Conservation (phyloP, 129 eudicot genomes). For the Flaveria ramosissima region DNA sequence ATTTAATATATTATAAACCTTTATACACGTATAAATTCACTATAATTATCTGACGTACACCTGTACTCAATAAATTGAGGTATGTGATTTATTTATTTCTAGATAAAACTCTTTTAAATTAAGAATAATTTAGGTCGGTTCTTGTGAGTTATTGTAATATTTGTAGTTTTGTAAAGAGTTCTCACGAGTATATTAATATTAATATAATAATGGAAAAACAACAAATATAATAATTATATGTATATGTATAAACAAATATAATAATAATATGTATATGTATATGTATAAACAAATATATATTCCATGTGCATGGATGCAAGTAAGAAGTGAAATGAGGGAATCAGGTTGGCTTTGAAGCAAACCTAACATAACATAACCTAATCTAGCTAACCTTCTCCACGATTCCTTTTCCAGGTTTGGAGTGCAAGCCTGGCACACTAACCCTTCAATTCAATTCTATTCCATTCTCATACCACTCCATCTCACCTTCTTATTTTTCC, state of each 20-base stretch:
- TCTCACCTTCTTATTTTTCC: neutral
- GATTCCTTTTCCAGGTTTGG: conserved; percentile 41
- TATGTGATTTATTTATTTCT: too few species aligned
- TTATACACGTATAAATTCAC: too few species aligned
- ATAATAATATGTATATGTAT: neutral
- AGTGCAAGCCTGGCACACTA: conserved; percentile 34
- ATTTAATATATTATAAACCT: too few species aligned
- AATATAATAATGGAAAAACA: neutral
- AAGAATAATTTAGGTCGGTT: too few species aligned
- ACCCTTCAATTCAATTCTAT: neutral
- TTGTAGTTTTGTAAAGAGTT: too few species aligned
- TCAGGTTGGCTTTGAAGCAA: conserved; percentile 43
- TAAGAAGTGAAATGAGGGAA: conserved; percentile 33
- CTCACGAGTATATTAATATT: neutral
- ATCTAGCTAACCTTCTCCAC: conserved; percentile 10
- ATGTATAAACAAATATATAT: conserved; percentile 14
- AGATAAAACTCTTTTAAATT: too few species aligned
- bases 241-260: too few species aligned
- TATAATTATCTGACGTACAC: too few species aligned
- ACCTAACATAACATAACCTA: conserved; percentile 21
- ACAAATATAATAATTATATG: neutral
- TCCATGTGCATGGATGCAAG: conserved; percentile 44
- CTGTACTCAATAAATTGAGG: too few species aligned
- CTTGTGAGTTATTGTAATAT: too few species aligned
- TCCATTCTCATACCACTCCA: too few species aligned